Conservation (phyloP, 805 yeast genomes). For the Lipomyces yamadae region DNA sequence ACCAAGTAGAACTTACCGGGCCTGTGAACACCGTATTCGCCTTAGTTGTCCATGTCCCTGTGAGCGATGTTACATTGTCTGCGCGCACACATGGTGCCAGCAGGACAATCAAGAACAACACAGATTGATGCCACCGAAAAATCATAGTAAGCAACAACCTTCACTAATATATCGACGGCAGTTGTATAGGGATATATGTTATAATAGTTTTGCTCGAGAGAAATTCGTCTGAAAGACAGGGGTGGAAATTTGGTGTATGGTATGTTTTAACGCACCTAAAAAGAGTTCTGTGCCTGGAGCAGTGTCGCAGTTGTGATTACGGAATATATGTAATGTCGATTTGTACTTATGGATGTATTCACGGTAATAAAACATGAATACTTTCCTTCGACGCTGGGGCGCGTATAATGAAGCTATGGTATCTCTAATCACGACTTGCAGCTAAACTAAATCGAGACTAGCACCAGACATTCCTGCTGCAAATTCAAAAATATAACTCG, state of each 20-base stretch:
- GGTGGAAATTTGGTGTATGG: neutral
- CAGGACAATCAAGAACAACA: neutral
- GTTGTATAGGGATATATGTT: neutral
- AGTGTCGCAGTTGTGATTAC: neutral
- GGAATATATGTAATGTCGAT: neutral
- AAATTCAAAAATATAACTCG: neutral
- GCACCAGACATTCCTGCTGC: neutral
- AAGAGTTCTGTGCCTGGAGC: neutral
- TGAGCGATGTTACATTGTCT: slow-evolving; percentile 9
- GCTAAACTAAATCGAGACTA: neutral
- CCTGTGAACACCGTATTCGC: slow-evolving; percentile 96
- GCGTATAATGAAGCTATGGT: neutral
- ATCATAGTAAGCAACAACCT: neutral
- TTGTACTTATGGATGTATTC: neutral
- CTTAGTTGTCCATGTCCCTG: slow-evolving; percentile 95
- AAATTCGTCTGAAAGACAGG: neutral
- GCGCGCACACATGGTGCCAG: neutral
- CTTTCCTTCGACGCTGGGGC: neutral
- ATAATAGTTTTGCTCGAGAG: too few relatives aligned
- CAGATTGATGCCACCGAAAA: slow-evolving; percentile 2
- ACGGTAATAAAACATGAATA: neutral
- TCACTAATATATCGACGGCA: neutral
- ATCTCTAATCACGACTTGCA: neutral
- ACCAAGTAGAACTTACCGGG: slow-evolving; percentile 52
- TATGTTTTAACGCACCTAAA: neutral